Evolutionary conservation across 192 early-diverging fungal genomes (phyloP), one percentile per base, ranked within the genome.

Genomic region (Coemansia sp.): DNA sequence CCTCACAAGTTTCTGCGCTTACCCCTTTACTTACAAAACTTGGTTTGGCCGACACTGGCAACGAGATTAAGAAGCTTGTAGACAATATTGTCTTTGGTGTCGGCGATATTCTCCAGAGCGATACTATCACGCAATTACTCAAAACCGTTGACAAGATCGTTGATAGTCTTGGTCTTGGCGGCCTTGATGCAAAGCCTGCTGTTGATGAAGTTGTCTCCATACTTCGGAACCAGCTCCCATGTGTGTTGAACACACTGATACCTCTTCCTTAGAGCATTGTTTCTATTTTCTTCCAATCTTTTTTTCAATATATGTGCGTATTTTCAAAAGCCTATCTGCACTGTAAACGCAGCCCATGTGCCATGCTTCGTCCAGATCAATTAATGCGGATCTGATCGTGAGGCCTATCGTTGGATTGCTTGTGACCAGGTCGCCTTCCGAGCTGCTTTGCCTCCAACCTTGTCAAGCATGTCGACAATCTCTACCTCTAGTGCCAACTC

Each of bases 41-140:
- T 6, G 71, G 77, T 7, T 60, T 80, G 23, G 77, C 71, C 12
- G 18, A 58, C 22, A 80, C 77, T 7, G 77, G 68, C 44, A 65
- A 74, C 68, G 77, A 74, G 28, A 54, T 80, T 65, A 80, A 80
- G 47, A 54, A 73, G 41, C 63, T 80, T 7, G 68, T 73, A 34
- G 56, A 74, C 57, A 67, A 74, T 38, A 71, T 80, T 44, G 68
- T 80, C 6, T 28, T 68, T 21, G 56, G 68, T 10, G 30, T 80
- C 16, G 71, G 77, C 44, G 77, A 74, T 44, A 61, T 78, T 18
- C 65, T 80, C 1, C 58, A 49, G 34, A 70, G 71, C 58, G 58
- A 71, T 3, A 61, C 71, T 18, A 62, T 68, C 19, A 58, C 64
- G 0, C 56, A 73, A 48, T 65, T 80, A 23, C 71, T 80, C 3